Conservation (phyloP, 2,329 filamentous ascomycete species). For the Fusarium gaditjirri region DNA sequence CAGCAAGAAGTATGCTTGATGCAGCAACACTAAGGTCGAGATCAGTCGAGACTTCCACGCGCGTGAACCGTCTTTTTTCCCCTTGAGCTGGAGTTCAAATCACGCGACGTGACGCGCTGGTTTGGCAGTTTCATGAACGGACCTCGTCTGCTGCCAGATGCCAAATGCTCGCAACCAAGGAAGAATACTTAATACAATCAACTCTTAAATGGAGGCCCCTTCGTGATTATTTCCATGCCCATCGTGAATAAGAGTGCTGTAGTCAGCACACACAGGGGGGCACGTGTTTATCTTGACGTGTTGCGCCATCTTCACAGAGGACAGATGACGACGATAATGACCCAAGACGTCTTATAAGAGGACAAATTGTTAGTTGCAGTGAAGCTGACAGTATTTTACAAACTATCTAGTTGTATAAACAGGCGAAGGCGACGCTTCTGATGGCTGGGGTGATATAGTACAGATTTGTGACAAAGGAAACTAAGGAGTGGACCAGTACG, state of each 20-base stretch:
- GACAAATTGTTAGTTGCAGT: background rate
- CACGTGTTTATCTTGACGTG: background rate
- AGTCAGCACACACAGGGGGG: accelerated
- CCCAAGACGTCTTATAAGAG: accelerated
- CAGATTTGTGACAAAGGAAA: background rate
- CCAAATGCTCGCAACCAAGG: accelerated
- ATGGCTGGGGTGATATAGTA: background rate
- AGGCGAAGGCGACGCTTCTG: background rate
- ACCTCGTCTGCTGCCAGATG: background rate
- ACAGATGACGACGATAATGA: too few species aligned
- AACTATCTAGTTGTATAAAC: background rate
- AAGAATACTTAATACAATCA: accelerated
- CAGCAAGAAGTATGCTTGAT: background rate
- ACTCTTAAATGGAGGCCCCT: accelerated
- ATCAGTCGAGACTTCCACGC: accelerated
- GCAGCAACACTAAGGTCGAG: accelerated
- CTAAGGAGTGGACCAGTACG: slow-evolving; percentile 24
- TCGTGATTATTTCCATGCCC: accelerated
- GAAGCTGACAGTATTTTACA: background rate
- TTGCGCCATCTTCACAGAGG: too few species aligned
- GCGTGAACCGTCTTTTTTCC: background rate
- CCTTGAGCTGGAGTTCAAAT: background rate
- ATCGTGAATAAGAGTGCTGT: accelerated
- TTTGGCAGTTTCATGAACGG: accelerated
- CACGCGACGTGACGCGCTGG: background rate